phyloP scores from a whole-genome alignment of 495 filamentous ascomycete genomes.

The Apodospora peruviana region DNA sequence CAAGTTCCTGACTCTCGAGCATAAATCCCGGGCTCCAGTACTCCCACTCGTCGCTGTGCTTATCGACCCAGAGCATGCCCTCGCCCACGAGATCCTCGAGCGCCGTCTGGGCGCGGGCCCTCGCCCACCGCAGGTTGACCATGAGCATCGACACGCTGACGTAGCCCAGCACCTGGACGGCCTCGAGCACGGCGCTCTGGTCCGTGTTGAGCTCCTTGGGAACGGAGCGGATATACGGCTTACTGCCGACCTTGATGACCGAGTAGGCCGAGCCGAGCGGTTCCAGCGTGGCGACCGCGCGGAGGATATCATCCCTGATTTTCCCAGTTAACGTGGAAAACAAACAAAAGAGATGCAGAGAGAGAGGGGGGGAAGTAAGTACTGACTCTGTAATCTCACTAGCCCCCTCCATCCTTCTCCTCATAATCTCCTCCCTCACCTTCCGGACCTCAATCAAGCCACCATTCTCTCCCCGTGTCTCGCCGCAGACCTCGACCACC shows the following conservation, averaged over 20 bases:
- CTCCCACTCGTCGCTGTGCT: constrained; percentile 79
- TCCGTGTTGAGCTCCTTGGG: constrained; percentile 96
- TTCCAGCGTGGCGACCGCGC: constrained; percentile 80
- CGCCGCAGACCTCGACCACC: constrained; percentile 88
- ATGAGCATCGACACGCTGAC: constrained; percentile 89
- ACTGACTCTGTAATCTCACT: constrained; percentile 62
- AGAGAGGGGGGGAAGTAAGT: constrained; percentile 5
- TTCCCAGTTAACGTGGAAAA: background rate
- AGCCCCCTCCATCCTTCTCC: constrained; percentile 67
- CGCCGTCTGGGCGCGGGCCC: constrained; percentile 78
- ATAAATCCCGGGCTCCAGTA: constrained; percentile 84
- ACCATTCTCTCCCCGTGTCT: constrained; percentile 85
- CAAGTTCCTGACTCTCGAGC: constrained; percentile 23
- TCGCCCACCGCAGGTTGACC: constrained; percentile 82
- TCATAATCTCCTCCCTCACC: constrained; percentile 65
- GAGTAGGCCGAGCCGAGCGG: constrained; percentile 86
- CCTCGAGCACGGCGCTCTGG: constrained; percentile 87
- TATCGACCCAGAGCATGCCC: constrained; percentile 91
- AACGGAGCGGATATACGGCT: constrained; percentile 84
- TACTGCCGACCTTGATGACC: constrained; percentile 71
- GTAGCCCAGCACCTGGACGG: constrained; percentile 76
- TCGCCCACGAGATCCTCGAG: constrained; percentile 88
- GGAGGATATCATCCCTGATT: constrained; percentile 80
- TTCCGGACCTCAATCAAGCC: constrained; percentile 83
- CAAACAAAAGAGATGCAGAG: background rate